Conservation (phyloP, 257 asterid species). For the Ilex asprella region DNA sequence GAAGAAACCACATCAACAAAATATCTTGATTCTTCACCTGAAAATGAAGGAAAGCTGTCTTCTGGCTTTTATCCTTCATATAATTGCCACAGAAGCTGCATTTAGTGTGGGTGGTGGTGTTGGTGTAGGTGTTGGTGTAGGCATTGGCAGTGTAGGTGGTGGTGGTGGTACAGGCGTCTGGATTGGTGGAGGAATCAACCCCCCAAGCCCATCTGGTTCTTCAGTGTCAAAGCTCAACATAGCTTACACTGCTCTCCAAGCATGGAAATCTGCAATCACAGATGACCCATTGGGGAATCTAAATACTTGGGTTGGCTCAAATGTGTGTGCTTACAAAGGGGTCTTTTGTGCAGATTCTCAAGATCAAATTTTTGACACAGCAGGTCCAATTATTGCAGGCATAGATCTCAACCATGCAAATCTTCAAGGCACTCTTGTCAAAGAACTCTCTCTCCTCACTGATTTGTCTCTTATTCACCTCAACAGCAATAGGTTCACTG, state of each 20-base stretch:
- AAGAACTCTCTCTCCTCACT: slow-evolving; percentile 2
- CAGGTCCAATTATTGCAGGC: not conserved
- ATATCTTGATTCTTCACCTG: not conserved
- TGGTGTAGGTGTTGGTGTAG: not conserved
- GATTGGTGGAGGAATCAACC: slow-evolving; percentile 3
- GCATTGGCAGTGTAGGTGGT: not conserved
- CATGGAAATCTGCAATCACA: slow-evolving; percentile 4
- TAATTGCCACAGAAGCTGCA: not conserved
- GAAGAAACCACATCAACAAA: not conserved
- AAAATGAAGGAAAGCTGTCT: slow-evolving; percentile 1
- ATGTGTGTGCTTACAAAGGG: not conserved
- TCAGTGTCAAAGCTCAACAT: not conserved
- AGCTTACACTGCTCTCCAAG: slow-evolving; percentile 2
- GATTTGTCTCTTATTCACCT: not conserved
- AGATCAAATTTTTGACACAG: not conserved
- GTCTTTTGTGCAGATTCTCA: not conserved
- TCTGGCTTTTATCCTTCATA: slow-evolving; percentile 2
- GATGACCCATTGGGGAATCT: slow-evolving; percentile 1
- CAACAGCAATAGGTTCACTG: slow-evolving; percentile 3
- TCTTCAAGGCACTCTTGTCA: slow-evolving; percentile 2
- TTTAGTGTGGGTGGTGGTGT: not conserved
- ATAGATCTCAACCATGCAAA: slow-evolving; percentile 3
- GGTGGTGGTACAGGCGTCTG: not conserved
- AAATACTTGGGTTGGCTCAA: not conserved
- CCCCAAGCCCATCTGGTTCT: not conserved